Evolutionary conservation across 2,329 filamentous ascomycete genomes (phyloP), one percentile per base, ranked within the genome.

Genomic region (Apiospora malaysiana): DNA sequence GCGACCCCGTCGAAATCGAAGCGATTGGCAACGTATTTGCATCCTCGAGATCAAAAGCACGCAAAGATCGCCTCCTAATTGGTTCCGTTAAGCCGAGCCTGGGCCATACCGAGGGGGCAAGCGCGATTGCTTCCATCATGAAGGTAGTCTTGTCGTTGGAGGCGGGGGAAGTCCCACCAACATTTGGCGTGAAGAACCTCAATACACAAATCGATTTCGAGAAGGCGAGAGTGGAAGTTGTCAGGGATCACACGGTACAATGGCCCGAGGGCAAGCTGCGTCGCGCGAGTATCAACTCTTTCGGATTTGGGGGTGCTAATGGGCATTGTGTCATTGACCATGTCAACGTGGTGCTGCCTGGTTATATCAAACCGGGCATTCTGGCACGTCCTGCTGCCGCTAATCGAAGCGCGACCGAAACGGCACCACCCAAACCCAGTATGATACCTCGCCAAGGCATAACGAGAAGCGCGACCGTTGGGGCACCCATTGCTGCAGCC

Each of bases 1-100:
- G 83, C 1, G 83, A 85, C 70, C 80, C 82, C 0, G 73, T 78
- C 4, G 83, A 85, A 71, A 77, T 81, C 1, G 68, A 71, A 3
- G 83, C 81, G 6, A 76, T 83, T 6, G 70, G 73, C 0, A 49
- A 45, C 47, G 1, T 73, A 25, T 69, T 49, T 18, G 47, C 65
- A 40, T 65, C 46, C 69, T 73, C 37, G 18, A 63, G 40, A 69
- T 40, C 27, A 2, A 40, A 63, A 40, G 7, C 32, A n/a, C 32
- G 63, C 14, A 46, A 70, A 67, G 74, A 18, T 18, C 18, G 45
- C 76, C 5, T 74, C 76, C 43, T 73, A 0, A 42, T 76, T 3
- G 78, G 71, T 32, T 78, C 72, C 21, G 73, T 71, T 45, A 68
- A 74, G 71, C 68, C 72, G 0, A 77, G 75, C 42, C 7, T 77